These are phyloP conservation scores for Chimonanthus salicifolius DNA, from an alignment of 164 flowering plant genomes.

Conservation along the genomic window DNA sequence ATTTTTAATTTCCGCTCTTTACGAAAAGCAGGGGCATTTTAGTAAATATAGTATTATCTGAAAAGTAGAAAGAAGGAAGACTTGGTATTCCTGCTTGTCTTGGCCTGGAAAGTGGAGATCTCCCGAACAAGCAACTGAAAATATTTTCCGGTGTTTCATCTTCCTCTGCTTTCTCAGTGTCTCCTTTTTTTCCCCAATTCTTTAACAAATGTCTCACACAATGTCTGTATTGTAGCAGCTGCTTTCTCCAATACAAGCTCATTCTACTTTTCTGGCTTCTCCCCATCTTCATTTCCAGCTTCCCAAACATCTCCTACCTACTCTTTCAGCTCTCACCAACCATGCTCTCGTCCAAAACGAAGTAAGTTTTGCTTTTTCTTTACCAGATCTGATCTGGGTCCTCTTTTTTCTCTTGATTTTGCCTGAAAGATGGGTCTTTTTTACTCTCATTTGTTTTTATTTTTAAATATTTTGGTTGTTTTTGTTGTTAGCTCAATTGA, in stretches of 20 bases:
- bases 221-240: neutral
- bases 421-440: neutral
- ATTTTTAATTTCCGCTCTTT: too few species aligned
- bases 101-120: neutral
- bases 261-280: neutral
- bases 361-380: conserved; percentile 27
- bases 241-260: neutral
- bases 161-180: neutral
- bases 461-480: too few species aligned
- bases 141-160: neutral
- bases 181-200: neutral
- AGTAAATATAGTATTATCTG: neutral
- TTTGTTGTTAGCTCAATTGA: too few species aligned
- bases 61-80: neutral
- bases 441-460: neutral
- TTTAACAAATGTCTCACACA: neutral
- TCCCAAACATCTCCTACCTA: neutral
- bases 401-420: neutral
- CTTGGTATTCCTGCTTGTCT: neutral
- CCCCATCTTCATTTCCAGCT: neutral
- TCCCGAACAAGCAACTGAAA: neutral
- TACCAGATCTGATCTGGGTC: conserved; percentile 26
- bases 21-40: too few species aligned
- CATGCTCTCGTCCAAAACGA: conserved; percentile 54
- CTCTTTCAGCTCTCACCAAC: conserved; percentile 5